Percentiles rank a stretch among this genome's conserved stretches.
These are phyloP conservation scores for Carex arenaria DNA, from an alignment of 202 grass and related monocot species.

Conservation along the genomic window DNA sequence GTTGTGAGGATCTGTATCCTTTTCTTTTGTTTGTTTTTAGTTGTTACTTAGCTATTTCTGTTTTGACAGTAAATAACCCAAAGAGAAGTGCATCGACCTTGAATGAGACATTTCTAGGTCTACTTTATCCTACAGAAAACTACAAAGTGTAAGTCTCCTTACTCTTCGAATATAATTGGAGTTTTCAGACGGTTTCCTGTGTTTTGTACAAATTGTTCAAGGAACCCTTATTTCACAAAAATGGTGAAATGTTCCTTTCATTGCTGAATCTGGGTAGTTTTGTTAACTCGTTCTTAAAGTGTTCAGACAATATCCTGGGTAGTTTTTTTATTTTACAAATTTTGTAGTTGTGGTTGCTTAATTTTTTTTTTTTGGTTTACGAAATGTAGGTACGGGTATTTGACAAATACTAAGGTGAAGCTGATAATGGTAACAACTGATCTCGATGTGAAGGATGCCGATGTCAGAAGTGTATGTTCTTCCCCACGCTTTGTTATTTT, in stretches of 20 bases:
- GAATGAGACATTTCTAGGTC: constrained; percentile 92
- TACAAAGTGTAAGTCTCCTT: constrained; percentile 87
- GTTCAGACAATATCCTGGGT: background rate
- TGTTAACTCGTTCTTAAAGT: background rate
- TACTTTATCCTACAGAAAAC: constrained; percentile 91
- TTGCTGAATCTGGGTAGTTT: background rate
- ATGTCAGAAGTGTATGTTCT: constrained; percentile 88
- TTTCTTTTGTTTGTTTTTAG: constrained; percentile 2
- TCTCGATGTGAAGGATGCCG: constrained; percentile 95
- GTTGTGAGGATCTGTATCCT: background rate
- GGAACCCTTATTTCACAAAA: background rate
- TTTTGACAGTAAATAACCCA: constrained; percentile 82
- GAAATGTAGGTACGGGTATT: constrained; percentile 72
- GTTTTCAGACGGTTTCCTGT: background rate
- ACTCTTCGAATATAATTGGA: background rate
- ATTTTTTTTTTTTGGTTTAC: background rate
- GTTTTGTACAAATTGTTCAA: background rate
- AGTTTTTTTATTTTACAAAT: no score
- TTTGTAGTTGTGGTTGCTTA: background rate
- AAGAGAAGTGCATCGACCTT: constrained; percentile 76
- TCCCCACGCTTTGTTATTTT: background rate
- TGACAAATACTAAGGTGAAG: constrained; percentile 98
- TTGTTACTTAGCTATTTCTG: constrained; percentile 7
- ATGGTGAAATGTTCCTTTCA: background rate
- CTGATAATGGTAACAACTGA: constrained; percentile 95